Conservation (phyloP, 768 basidiomycete species). For the Cystofilobasidium ferigula region DNA sequence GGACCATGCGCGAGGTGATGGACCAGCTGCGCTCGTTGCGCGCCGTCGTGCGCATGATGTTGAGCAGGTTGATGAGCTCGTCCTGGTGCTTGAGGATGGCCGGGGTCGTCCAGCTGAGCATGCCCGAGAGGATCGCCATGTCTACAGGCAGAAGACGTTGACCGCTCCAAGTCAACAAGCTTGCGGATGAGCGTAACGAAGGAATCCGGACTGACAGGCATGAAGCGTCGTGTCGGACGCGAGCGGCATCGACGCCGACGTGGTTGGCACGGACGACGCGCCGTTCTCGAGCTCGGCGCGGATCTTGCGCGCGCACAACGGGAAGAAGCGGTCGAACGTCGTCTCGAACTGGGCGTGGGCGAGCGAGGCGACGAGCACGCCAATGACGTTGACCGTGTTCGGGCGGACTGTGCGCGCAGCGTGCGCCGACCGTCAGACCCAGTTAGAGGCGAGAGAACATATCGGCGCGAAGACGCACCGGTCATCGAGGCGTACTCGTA, state of each 20-base stretch:
- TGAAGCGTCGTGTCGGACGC: conserved; percentile 77
- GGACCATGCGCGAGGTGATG: conserved; percentile 66
- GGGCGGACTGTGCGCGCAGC: conserved; percentile 58
- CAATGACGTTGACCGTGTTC: conserved; percentile 82
- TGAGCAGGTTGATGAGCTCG: conserved; percentile 47
- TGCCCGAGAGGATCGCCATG: conserved; percentile 64
- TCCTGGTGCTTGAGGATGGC: conserved; percentile 51
- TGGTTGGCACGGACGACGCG: conserved; percentile 63
- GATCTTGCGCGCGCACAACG: conserved; percentile 63
- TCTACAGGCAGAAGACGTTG: conserved; percentile 35
- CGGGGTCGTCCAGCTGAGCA: conserved; percentile 48
- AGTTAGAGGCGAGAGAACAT: not conserved
- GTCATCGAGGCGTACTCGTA: conserved; percentile 50
- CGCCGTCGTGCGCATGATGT: conserved; percentile 55
- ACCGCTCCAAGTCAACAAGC: conserved; percentile 31
- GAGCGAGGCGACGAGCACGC: conserved; percentile 73
- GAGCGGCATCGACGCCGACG: conserved; percentile 34
- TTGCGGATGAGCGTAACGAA: no score
- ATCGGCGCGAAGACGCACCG: not conserved
- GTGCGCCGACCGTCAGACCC: not conserved
- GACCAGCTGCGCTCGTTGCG: conserved; percentile 71
- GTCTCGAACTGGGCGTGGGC: conserved; percentile 65
- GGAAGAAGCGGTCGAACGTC: conserved; percentile 68
- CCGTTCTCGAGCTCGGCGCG: conserved; percentile 66
- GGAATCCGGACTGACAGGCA: no score